Base-by-base conservation (phyloP, 306 rosid species). In the Geum urbanum region DNA sequence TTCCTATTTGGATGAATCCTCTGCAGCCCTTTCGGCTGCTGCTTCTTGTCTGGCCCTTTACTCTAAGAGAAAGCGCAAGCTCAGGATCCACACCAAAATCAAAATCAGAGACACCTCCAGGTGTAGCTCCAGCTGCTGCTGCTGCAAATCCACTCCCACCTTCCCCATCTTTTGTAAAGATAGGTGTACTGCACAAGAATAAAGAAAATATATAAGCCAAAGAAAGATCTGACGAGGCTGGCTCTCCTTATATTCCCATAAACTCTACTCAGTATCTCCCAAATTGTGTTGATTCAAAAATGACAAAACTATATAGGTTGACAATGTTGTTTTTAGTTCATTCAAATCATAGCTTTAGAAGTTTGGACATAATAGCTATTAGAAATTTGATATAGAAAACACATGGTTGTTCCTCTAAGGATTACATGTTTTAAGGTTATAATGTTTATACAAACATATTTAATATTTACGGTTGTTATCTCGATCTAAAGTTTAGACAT, bases 61-160 rank as follows among this genome's bases (percentile, higher is more conserved):
- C 99, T 80, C 99, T 89, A 40, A 95, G 91, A 76, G 99, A 97
- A 74, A 95, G 99, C 71, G 99, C 99, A 71, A 95, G 86, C 77
- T 95, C 99, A 24, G 99, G 99, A 87, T 95, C 99, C 64, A 95
- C 99, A 18, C 99, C 99, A 45, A 95, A 95, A 65, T 95, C 99
- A 89, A 77, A 95, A 61, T 97, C 96, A 80, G 97, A 84, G 62
- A 79, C 88, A 73, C 92, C 92, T 51, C 97, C 91, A 49, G 96
- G 96, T 10, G 96, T 91, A 7, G 92, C 97, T 0, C 96, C 96
- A 0, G 97, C 99, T 0, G 98, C 92, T 0, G 97, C 95, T 4
- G 97, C 99, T 5, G 95, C 97, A 75, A 88, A 91, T 35, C 99
- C 89, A 60, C 95, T 91, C 69, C 96, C 97, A 70, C 96, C 96